These are phyloP conservation scores for Cladosporium colombiae DNA, from an alignment of 2,329 filamentous ascomycete species.

Conservation along the genomic window DNA sequence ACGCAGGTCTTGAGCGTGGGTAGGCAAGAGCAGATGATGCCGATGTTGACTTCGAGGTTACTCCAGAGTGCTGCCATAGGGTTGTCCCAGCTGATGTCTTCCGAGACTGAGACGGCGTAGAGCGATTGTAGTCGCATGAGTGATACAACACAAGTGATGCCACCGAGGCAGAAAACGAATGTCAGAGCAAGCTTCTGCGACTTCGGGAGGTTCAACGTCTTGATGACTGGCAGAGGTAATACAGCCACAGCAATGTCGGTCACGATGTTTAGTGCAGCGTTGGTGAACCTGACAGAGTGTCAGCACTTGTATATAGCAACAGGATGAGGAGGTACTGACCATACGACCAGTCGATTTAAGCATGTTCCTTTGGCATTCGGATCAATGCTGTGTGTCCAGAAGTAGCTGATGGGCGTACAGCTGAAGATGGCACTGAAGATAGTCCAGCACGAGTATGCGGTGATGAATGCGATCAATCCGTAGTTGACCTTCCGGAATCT, in stretches of 20 bases:
- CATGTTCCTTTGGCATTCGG: conserved; percentile 24
- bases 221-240: conserved; percentile 37
- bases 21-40: conserved; percentile 33
- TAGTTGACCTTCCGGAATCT: conserved; percentile 25
- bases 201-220: conserved; percentile 32
- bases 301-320: neutral
- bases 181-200: conserved; percentile 36
- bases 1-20: conserved; percentile 33
- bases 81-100: conserved; percentile 33
- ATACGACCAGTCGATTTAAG: conserved; percentile 32
- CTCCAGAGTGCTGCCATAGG: conserved; percentile 32
- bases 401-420: conserved; percentile 34
- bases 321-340: conserved; percentile 25
- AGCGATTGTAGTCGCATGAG: conserved; percentile 32
- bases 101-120: conserved; percentile 28
- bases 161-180: conserved; percentile 38
- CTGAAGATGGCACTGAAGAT: conserved; percentile 35
- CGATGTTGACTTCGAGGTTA: conserved; percentile 33
- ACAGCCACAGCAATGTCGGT: conserved; percentile 37
- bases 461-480: conserved; percentile 31
- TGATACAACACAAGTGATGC: conserved; percentile 32
- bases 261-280: conserved; percentile 37
- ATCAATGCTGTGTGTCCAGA: conserved; percentile 32
- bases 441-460: conserved; percentile 33
- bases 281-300: conserved; percentile 27